Evolutionary conservation across 805 yeast genomes (phyloP).

Genomic region (Metschnikowia borealis): DNA sequence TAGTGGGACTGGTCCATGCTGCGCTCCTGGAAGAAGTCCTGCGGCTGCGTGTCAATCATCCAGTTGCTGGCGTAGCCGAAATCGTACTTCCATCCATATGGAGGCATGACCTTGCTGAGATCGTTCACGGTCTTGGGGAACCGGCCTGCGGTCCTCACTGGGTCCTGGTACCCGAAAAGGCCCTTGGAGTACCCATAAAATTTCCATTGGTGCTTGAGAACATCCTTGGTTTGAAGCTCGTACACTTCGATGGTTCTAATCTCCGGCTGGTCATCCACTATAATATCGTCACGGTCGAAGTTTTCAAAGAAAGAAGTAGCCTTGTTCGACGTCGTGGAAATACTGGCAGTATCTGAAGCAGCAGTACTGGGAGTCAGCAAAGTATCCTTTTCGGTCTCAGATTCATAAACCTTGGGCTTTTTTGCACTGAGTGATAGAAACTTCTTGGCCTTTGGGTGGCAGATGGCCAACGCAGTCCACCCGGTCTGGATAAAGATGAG

Average conservation of each 20-base stretch:
- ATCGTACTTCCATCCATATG: constrained; percentile 70
- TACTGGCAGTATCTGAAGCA: neutral
- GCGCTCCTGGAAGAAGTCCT: constrained; percentile 49
- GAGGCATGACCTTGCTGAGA: constrained; percentile 58
- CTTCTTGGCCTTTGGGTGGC: constrained; percentile 57
- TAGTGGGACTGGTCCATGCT: constrained; percentile 24
- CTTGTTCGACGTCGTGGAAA: neutral
- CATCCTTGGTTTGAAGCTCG: constrained; percentile 67
- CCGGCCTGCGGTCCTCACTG: constrained; percentile 36
- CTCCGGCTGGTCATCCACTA: constrained; percentile 69
- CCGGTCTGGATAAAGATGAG: constrained; percentile 50
- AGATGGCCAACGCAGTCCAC: constrained; percentile 50
- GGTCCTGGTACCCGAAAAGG: constrained; percentile 51
- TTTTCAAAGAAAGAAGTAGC: constrained; percentile 18
- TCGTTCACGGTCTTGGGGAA: constrained; percentile 63
- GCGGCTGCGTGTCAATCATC: constrained; percentile 57
- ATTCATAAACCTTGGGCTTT: constrained; percentile 28
- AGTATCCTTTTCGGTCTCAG: constrained; percentile 21
- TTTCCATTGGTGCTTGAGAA: constrained; percentile 58
- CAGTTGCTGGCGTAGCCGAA: constrained; percentile 50
- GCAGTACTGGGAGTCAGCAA: neutral
- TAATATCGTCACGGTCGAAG: constrained; percentile 46
- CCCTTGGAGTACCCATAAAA: constrained; percentile 53
- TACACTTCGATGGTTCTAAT: constrained; percentile 64
- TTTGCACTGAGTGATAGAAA: constrained; percentile 18